These are phyloP conservation scores for Pichia sp. DNA, from an alignment of 1,139 yeast species.

Conservation along the genomic window DNA sequence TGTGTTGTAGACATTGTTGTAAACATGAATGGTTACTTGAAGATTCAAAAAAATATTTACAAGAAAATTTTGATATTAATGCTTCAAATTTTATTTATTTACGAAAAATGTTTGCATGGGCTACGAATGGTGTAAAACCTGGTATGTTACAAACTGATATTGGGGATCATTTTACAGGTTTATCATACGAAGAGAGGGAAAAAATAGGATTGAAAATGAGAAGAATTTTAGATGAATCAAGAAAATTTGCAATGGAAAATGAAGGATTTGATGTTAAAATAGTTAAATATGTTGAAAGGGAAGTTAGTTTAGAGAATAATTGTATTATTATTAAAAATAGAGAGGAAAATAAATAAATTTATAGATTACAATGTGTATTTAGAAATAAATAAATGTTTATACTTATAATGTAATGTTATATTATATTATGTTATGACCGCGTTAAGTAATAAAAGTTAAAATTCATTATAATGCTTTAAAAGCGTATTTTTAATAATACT, in stretches of 20 bases:
- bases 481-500: too few species aligned
- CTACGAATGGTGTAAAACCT: slow-evolving; percentile 60
- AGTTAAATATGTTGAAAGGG: slow-evolving; percentile 51
- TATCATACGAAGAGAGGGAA: slow-evolving; percentile 44
- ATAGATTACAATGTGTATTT: too few species aligned
- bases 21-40: slow-evolving; percentile 45
- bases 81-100: slow-evolving; percentile 45
- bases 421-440: too few species aligned
- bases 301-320: slow-evolving; percentile 65
- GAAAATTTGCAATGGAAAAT: slow-evolving; percentile 42
- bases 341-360: not conserved
- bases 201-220: slow-evolving; percentile 61
- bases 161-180: slow-evolving; percentile 38
- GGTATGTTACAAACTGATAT: slow-evolving; percentile 33
- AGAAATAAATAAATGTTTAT: too few species aligned
- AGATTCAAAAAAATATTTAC: slow-evolving; percentile 37
- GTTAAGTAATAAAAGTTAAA: too few species aligned
- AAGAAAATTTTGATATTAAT: slow-evolving; percentile 26
- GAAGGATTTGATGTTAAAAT: slow-evolving; percentile 40
- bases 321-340: slow-evolving; percentile 40
- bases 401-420: too few species aligned
- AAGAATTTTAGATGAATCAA: slow-evolving; percentile 58
- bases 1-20: slow-evolving; percentile 93
- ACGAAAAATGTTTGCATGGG: slow-evolving; percentile 77
- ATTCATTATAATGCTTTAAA: too few species aligned